phyloP scores from a whole-genome alignment of 2,329 filamentous ascomycete genomes.

The Clonostachys sp. region DNA sequence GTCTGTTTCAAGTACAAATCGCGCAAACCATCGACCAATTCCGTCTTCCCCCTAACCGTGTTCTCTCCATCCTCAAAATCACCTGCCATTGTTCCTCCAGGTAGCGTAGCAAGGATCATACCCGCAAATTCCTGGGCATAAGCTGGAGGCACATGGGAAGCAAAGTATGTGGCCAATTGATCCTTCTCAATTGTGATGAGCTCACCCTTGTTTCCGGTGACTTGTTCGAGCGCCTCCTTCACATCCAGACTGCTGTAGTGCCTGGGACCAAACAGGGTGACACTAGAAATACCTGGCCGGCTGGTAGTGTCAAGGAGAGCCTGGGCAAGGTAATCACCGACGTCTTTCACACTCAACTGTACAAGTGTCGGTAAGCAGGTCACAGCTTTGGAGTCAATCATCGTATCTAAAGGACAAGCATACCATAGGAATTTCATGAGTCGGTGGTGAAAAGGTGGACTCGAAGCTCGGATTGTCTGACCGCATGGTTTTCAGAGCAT shows the following conservation, averaged over 20 bases:
- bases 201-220: constrained; percentile 14
- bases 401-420: background rate
- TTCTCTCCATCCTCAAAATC: constrained; percentile 14
- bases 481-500: constrained; percentile 9
- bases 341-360: constrained; percentile 20
- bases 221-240: constrained; percentile 15
- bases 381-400: background rate
- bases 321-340: constrained; percentile 15
- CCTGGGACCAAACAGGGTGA: constrained; percentile 19
- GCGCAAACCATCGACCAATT: constrained; percentile 15
- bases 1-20: background rate
- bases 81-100: constrained; percentile 14
- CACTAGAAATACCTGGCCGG: constrained; percentile 6
- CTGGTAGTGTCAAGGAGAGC: constrained; percentile 8
- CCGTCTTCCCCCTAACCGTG: constrained; percentile 12
- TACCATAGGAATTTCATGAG: constrained; percentile 26
- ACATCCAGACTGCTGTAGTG: constrained; percentile 19
- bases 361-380: background rate
- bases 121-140: constrained; percentile 18
- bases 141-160: constrained; percentile 9
- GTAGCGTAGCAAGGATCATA: constrained; percentile 13
- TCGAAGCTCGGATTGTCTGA: constrained; percentile 13
- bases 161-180: constrained; percentile 14
- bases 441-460: constrained; percentile 14
- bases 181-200: constrained; percentile 12